Percentiles rank a stretch among this genome's conserved stretches.
These are phyloP conservation scores for Flueggea neowawraea DNA, from an alignment of 441 rosid species.

Conservation along the genomic window DNA sequence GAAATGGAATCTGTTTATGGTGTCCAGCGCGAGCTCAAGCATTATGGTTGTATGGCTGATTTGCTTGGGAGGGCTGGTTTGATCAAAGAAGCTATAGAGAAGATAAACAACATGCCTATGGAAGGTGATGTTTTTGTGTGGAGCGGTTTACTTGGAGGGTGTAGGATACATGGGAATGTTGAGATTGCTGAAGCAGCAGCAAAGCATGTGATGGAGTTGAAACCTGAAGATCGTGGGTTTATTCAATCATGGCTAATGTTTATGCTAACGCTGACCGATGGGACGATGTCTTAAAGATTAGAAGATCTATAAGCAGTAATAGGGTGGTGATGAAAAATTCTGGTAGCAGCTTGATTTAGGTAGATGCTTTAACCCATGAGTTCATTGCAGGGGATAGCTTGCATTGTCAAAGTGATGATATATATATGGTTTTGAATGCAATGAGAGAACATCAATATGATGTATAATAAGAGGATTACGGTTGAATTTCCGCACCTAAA, in stretches of 20 bases:
- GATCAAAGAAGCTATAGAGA: slow-evolving; percentile 51
- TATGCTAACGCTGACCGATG: slow-evolving; percentile 61
- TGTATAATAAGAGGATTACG: too few relatives aligned
- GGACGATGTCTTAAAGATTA: slow-evolving; percentile 60
- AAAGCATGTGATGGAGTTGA: slow-evolving; percentile 39
- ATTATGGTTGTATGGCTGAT: slow-evolving; percentile 75
- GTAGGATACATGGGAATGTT: slow-evolving; percentile 64
- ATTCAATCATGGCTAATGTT: slow-evolving; percentile 57
- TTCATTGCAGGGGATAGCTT: slow-evolving; percentile 41
- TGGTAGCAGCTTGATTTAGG: slow-evolving; percentile 48
- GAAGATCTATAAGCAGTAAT: slow-evolving; percentile 37
- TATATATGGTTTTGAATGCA: slow-evolving; percentile 30
- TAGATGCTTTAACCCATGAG: slow-evolving; percentile 36
- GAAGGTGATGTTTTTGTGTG: slow-evolving; percentile 55
- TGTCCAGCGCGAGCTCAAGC: slow-evolving; percentile 49
- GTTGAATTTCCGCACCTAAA: too few relatives aligned
- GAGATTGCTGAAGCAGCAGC: slow-evolving; percentile 67
- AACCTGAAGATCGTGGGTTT: slow-evolving; percentile 77
- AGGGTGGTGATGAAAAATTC: slow-evolving; percentile 42
- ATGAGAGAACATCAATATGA: slow-evolving; percentile 30
- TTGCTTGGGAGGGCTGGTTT: slow-evolving; percentile 66
- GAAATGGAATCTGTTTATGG: slow-evolving; percentile 47
- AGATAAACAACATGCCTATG: slow-evolving; percentile 50
- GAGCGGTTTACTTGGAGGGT: slow-evolving; percentile 73
- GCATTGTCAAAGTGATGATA: slow-evolving; percentile 40